phyloP scores from a whole-genome alignment of 495 filamentous ascomycete genomes.

The Xylaria acuta region DNA sequence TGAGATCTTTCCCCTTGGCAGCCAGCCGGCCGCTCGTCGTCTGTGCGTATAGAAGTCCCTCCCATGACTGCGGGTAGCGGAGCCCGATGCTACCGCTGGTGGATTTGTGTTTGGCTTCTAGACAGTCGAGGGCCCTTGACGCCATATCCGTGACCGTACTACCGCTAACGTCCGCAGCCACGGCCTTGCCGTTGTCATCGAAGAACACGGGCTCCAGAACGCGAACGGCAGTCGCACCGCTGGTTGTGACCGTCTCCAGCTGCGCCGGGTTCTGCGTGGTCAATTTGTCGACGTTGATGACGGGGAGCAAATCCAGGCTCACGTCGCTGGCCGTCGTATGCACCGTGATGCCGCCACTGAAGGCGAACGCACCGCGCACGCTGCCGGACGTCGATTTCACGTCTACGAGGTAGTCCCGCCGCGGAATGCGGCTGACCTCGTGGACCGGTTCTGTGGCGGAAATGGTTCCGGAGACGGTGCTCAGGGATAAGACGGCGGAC shows the following conservation, averaged over 20 bases:
- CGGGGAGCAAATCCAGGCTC: conserved; percentile 44
- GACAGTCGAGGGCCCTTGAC: conserved; percentile 30
- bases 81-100: conserved; percentile 45
- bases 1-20: conserved; percentile 43
- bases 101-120: conserved; percentile 40
- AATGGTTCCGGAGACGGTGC: conserved; percentile 45
- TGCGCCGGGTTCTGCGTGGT: conserved; percentile 11
- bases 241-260: conserved; percentile 43
- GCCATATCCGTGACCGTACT: background rate
- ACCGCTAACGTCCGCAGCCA: background rate
- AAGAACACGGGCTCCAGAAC: conserved; percentile 49
- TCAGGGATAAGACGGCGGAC: conserved; percentile 44
- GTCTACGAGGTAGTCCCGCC: conserved; percentile 50
- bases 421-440: conserved; percentile 36
- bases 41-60: conserved; percentile 42
- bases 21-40: conserved; percentile 40
- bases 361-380: conserved; percentile 41
- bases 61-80: conserved; percentile 48
- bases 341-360: conserved; percentile 33
- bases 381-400: conserved; percentile 45
- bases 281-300: conserved; percentile 33
- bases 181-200: background rate
- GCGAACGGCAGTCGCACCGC: conserved; percentile 38
- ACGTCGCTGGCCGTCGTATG: conserved; percentile 40
- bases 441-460: conserved; percentile 45